Conservation (phyloP, 2,329 filamentous ascomycete genomes). For the Boeremia lycopersici region DNA sequence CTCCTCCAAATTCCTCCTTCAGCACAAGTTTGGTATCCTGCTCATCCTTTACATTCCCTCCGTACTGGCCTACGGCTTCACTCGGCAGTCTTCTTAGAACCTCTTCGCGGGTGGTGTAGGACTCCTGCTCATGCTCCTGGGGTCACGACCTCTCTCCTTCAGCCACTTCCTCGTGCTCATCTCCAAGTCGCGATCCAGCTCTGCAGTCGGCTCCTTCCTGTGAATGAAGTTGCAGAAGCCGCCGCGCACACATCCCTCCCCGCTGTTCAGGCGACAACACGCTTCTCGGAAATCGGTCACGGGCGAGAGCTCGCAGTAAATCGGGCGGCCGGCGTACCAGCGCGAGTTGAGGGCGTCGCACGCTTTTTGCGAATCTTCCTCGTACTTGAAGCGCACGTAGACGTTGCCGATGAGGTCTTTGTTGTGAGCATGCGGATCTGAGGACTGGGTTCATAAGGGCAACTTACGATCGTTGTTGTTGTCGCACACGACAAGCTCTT, state of each 20-base stretch:
- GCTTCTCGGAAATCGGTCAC: conserved; percentile 98
- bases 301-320: conserved; percentile 96
- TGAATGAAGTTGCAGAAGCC: conserved; percentile 99
- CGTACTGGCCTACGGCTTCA: conserved; percentile 54
- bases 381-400: conserved; percentile 99
- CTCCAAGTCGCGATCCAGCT: conserved; percentile 86
- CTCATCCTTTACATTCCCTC: not conserved
- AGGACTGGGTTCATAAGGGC: not conserved
- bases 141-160: conserved; percentile 80
- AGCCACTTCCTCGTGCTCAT: conserved; percentile 97
- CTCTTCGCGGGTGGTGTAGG: conserved; percentile 77
- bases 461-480: conserved; percentile 95
- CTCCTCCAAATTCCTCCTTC: not conserved
- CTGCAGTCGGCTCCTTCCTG: conserved; percentile 88
- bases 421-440: conserved; percentile 14
- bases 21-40: too few relatives aligned
- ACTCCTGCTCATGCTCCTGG: conserved; percentile 79
- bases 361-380: conserved; percentile 90
- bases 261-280: conserved; percentile 91
- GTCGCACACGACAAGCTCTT: conserved; percentile 98
- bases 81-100: conserved; percentile 7
- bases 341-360: conserved; percentile 93
- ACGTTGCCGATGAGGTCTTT: conserved; percentile 96
- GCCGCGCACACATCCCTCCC: conserved; percentile 92
- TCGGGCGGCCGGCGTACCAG: conserved; percentile 96